These are phyloP conservation scores for Setaria viridis DNA, from an alignment of 202 grass and related monocot genomes.

Conservation along the genomic window DNA sequence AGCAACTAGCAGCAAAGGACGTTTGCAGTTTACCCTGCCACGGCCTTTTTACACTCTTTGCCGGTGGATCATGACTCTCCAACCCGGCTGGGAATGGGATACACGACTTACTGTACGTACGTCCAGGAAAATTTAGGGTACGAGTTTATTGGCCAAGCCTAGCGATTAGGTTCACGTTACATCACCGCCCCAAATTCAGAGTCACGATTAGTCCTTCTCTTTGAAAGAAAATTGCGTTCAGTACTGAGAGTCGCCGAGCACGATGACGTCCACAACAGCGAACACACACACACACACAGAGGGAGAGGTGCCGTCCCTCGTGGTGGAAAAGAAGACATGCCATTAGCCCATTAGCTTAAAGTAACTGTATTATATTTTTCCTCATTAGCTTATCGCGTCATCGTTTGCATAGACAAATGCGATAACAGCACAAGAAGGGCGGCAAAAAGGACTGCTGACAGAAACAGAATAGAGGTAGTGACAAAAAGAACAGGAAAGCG, in stretches of 20 bases:
- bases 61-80: background rate
- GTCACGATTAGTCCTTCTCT: background rate
- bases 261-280: background rate
- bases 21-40: background rate
- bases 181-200: background rate
- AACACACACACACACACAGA: background rate
- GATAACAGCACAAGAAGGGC: background rate
- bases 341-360: background rate
- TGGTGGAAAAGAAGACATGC: background rate
- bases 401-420: background rate
- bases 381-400: background rate
- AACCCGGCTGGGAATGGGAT: background rate
- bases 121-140: background rate
- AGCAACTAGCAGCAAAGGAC: background rate
- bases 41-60: background rate
- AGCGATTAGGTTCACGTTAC: conserved; percentile 39
- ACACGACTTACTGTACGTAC: background rate
- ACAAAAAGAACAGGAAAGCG: conserved; percentile 17
- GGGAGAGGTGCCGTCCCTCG: background rate
- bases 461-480: background rate
- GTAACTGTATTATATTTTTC: background rate
- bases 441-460: background rate
- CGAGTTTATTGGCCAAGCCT: background rate
- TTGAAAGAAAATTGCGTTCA: background rate
- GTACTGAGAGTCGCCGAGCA: background rate